Evolutionary conservation across 768 basidiomycete genomes (phyloP).

Genomic region (Boletus pseudo-olivaceus): DNA sequence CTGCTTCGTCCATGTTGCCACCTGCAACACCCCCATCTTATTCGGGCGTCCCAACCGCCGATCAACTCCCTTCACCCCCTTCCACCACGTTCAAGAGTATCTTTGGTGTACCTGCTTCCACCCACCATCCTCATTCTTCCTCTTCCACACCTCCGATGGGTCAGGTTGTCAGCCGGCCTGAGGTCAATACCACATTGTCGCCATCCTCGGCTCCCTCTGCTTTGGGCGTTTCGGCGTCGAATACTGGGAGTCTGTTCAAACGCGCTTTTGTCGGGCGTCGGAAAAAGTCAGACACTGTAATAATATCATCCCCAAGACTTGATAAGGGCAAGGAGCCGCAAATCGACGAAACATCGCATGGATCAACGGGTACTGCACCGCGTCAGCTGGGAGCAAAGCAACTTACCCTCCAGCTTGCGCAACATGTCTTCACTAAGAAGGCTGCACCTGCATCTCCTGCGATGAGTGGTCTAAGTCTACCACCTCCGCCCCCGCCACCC

Average conservation of each 20-base stretch:
- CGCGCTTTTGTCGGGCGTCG: conserved; percentile 33
- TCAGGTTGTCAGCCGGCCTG: conserved; percentile 34
- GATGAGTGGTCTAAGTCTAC: conserved; percentile 27
- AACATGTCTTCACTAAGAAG: conserved; percentile 45
- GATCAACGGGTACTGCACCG: conserved; percentile 6
- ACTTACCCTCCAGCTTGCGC: conserved; percentile 42
- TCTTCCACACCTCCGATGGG: conserved; percentile 31
- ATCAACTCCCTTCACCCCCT: conserved; percentile 39
- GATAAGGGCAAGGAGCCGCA: conserved; percentile 21
- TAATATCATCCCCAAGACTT: conserved; percentile 20
- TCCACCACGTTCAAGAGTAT: conserved; percentile 35
- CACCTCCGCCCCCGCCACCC: conserved; percentile 39
- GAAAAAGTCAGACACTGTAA: conserved; percentile 29
- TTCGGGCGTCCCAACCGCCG: conserved; percentile 41
- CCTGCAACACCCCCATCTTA: conserved; percentile 35
- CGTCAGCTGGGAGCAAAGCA: conserved; percentile 32
- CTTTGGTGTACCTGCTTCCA: conserved; percentile 26
- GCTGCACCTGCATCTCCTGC: conserved; percentile 32
- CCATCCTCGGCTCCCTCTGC: conserved; percentile 29
- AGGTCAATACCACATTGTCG: conserved; percentile 20
- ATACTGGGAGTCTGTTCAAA: conserved; percentile 28
- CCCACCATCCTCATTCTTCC: conserved; percentile 23
- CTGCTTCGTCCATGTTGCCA: conserved; percentile 39
- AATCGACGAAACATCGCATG: conserved; percentile 16
- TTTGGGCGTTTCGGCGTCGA: conserved; percentile 16